Percentiles rank a stretch among this genome's conserved stretches.
phyloP scores from a whole-genome alignment of 2,329 filamentous ascomycete species.

The Plenodomus tracheiphilus region DNA sequence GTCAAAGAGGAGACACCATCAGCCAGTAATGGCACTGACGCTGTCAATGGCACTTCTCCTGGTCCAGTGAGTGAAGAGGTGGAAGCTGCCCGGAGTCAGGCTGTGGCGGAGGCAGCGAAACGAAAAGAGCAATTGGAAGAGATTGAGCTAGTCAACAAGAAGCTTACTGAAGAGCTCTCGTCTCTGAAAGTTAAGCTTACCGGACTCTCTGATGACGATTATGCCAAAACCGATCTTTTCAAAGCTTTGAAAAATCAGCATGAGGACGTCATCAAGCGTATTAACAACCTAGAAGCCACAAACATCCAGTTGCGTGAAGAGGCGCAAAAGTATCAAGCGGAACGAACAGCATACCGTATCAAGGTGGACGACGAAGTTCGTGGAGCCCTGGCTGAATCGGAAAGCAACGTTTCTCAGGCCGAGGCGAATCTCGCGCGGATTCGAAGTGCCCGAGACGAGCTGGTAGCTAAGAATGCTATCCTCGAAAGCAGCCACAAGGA shows the following conservation, averaged over 20 bases:
- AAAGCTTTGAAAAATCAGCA: conserved; percentile 88
- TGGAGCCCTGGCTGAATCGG: conserved; percentile 71
- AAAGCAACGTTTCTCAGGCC: conserved; percentile 76
- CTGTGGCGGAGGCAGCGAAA: conserved; percentile 73
- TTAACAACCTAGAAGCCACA: conserved; percentile 88
- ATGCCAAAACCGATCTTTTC: conserved; percentile 88
- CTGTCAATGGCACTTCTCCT: conserved; percentile 62
- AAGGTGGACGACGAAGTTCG: conserved; percentile 83
- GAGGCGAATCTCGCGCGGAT: conserved; percentile 88
- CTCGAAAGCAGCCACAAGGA: conserved; percentile 80
- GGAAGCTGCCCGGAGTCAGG: conserved; percentile 76
- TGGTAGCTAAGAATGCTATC: conserved; percentile 78
- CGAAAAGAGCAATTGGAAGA: conserved; percentile 87
- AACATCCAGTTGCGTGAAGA: conserved; percentile 86
- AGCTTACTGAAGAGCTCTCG: conserved; percentile 77
- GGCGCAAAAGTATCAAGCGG: conserved; percentile 79
- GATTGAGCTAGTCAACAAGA: conserved; percentile 75
- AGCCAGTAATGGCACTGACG: conserved; percentile 54
- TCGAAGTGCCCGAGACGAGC: conserved; percentile 80
- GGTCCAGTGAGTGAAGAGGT: conserved; percentile 66
- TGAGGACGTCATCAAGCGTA: conserved; percentile 87
- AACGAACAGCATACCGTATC: conserved; percentile 78
- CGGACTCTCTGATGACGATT: conserved; percentile 86
- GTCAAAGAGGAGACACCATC: conserved; percentile 47
- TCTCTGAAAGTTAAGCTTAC: conserved; percentile 69